phyloP scores from a whole-genome alignment of 2,329 filamentous ascomycete genomes.

The Calonectria pauciramosa region DNA sequence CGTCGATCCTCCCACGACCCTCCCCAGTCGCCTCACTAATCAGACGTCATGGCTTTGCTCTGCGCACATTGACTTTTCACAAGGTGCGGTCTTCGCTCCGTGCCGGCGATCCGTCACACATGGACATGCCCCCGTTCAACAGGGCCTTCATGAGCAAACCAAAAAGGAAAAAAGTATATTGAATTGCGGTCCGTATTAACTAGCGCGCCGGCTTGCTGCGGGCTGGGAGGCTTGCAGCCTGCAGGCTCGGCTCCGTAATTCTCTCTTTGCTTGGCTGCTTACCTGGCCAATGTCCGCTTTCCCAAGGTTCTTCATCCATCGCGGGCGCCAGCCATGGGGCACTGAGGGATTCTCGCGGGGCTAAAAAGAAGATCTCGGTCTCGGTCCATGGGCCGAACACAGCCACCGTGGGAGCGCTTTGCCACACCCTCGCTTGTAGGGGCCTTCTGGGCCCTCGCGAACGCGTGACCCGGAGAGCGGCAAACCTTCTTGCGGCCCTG shows the following conservation, averaged over 20 bases:
- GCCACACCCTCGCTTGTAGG: background rate
- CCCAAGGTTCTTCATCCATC: background rate
- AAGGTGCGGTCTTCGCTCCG: background rate
- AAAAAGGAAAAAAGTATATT: background rate
- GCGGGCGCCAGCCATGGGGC: background rate
- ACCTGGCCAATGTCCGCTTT: background rate
- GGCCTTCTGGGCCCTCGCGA: background rate
- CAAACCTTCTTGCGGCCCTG: background rate
- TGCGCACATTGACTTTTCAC: background rate
- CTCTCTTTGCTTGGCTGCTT: background rate
- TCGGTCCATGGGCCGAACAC: background rate
- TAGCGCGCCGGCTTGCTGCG: background rate
- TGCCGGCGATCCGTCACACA: constrained; percentile 5
- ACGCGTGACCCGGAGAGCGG: background rate
- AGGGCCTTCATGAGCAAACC: background rate
- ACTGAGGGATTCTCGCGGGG: background rate
- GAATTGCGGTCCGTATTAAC: background rate
- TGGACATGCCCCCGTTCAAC: background rate
- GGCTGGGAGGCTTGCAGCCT: background rate
- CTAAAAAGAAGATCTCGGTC: background rate
- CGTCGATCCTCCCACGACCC: background rate
- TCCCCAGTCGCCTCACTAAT: background rate
- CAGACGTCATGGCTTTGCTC: background rate
- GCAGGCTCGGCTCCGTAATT: background rate
- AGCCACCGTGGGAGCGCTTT: background rate